These are phyloP conservation scores for Baeospora myosura DNA, from an alignment of 1,284 basidiomycete species.

Conservation along the genomic window DNA sequence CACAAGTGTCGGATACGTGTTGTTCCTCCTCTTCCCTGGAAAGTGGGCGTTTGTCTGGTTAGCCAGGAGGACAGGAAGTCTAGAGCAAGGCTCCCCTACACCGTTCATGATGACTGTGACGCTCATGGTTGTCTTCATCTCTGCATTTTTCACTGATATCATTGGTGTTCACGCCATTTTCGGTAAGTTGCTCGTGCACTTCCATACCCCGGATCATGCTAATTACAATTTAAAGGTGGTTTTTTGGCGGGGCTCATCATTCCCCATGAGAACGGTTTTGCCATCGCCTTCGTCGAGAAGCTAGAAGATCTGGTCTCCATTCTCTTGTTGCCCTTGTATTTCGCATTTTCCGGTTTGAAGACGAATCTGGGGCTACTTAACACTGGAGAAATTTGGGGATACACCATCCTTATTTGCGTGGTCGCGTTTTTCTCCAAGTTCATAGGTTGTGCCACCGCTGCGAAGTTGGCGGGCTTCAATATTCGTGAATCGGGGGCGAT, in stretches of 20 bases:
- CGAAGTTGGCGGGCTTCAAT: slow-evolving; percentile 62
- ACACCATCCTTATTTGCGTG: slow-evolving; percentile 72
- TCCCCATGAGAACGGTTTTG: slow-evolving; percentile 83
- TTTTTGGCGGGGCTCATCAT: slow-evolving; percentile 88
- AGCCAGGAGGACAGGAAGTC: slow-evolving; percentile 62
- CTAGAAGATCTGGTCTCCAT: slow-evolving; percentile 74
- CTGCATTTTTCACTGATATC: slow-evolving; percentile 85
- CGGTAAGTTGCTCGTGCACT: slow-evolving; percentile 27
- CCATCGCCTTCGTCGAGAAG: slow-evolving; percentile 68
- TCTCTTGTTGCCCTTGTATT: slow-evolving; percentile 84
- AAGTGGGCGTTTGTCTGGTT: slow-evolving; percentile 62
- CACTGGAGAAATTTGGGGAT: slow-evolving; percentile 79
- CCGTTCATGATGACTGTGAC: slow-evolving; percentile 74
- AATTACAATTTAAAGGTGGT: slow-evolving; percentile 41
- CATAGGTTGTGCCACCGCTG: slow-evolving; percentile 56
- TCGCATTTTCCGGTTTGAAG: slow-evolving; percentile 72
- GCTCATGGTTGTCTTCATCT: slow-evolving; percentile 68
- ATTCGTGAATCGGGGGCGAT: slow-evolving; percentile 79
- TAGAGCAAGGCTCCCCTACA: slow-evolving; percentile 70
- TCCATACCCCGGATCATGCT: slow-evolving; percentile 22
- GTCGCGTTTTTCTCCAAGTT: slow-evolving; percentile 82
- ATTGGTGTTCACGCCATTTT: slow-evolving; percentile 72
- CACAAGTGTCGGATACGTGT: slow-evolving; percentile 62
- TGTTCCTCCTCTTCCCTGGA: slow-evolving; percentile 67
- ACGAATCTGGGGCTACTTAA: slow-evolving; percentile 80